A percentile compares a stretch with the other conserved stretches of the same genome.
Conservation (phyloP, 2,329 filamentous ascomycete species). For the Sporothrix mexicana region DNA sequence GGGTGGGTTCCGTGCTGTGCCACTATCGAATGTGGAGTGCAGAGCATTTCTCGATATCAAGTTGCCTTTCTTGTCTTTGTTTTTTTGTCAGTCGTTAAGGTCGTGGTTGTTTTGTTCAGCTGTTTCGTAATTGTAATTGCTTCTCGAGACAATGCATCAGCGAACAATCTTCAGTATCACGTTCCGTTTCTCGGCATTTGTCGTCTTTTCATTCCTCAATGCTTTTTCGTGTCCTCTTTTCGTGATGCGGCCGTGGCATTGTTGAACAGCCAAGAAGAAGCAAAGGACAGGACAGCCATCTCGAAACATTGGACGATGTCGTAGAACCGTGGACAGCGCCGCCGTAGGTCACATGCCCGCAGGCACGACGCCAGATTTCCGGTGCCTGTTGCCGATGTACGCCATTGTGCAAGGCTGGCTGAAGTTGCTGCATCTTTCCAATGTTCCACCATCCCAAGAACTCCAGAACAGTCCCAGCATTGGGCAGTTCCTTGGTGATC, state of each 20-base stretch:
- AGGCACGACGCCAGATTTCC: no score
- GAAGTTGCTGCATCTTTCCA: constrained; percentile 8
- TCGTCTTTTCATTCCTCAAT: neutral
- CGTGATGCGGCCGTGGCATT: neutral
- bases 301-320: neutral
- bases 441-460: neutral
- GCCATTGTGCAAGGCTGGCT: constrained; percentile 2
- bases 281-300: neutral
- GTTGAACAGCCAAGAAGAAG: neutral
- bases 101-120: neutral
- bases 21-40: neutral
- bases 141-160: neutral
- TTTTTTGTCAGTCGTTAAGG: neutral
- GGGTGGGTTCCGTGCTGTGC: constrained; percentile 11
- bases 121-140: constrained; percentile 7
- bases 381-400: neutral
- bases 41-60: neutral
- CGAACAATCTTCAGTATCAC: neutral
- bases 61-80: neutral
- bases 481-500: neutral
- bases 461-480: neutral
- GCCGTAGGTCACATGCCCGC: neutral
- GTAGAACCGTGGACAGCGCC: neutral
- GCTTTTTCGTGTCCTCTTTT: no score
- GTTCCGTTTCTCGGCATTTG: neutral